Evolutionary conservation across 2,329 filamentous ascomycete species (phyloP), one percentile per base, ranked within the genome.

Genomic region (Corniculantispora saksenae): DNA sequence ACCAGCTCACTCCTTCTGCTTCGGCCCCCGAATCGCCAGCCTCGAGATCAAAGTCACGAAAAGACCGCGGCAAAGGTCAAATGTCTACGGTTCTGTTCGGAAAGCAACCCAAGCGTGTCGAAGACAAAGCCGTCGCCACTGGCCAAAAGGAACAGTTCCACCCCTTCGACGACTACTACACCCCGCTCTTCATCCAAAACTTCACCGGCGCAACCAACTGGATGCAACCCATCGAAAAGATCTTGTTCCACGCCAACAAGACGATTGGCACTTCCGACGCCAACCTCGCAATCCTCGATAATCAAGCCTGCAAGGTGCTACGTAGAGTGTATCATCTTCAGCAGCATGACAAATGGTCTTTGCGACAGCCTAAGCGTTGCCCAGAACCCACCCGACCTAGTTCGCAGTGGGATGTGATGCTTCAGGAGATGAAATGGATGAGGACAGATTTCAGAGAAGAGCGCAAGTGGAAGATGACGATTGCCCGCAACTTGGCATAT

Each of bases 371-470:
- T 51, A 92, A 96, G 73, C 90, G 93, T 64, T 91, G 89, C 47
- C 84, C 89, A 1, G 95, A 99, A 76, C 94, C 94, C 5, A 83
- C 86, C 4, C 87, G 93, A 45, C 90, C 89, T 21, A 84, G 87
- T 1, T 89, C 90, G 2, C 94, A 98, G 70, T 92, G 90, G 86
- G 95, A 99, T 78, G 85, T 94, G 61, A 77, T 98, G 63, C 81
- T 99, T 38, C 86, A 93, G 70, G 94, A 99, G 80, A 92, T 94
- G 86, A 97, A 94, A 76, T 98, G 94, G 94, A 96, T 99, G 92
- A 88, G 94, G 59, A 97, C 93, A 1, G 95, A 99, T 77, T 98
- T 97, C 73, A 86, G 91, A 60, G 92, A 97, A 77, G 95, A 98
- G 76, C 84, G 93, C 48, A 97, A 97, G 75, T 97, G 94, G 93